Evolutionary conservation across 2,329 filamentous ascomycete species (phyloP).

Genomic region (Trichophyton benhamiae): DNA sequence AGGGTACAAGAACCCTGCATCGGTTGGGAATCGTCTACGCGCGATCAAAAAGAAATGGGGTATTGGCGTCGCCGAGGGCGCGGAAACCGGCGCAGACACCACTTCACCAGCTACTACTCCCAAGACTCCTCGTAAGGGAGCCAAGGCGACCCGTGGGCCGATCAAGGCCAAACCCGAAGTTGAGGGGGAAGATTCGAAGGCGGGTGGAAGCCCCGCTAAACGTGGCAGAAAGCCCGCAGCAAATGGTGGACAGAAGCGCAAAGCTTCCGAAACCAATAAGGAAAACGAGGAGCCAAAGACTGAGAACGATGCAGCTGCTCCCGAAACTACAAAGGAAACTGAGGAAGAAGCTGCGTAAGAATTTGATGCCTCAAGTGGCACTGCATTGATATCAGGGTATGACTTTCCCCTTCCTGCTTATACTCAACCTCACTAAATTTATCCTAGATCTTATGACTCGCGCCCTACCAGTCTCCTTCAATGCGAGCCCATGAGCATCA

Average conservation of each 20-base stretch:
- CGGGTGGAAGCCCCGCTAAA: conserved; percentile 3
- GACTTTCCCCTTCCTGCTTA: not conserved
- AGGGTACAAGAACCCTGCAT: conserved; percentile 20
- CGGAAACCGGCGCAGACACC: not conserved
- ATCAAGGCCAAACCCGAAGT: conserved; percentile 12
- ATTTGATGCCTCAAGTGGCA: not conserved
- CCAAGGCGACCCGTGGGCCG: conserved; percentile 14
- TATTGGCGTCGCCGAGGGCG: not conserved
- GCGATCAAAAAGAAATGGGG: conserved; percentile 18
- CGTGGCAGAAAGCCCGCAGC: conserved; percentile 7
- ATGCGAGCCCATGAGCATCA: too few species aligned
- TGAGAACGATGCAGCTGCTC: not conserved
- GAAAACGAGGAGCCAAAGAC: not conserved
- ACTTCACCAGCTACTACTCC: not conserved
- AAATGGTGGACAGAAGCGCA: conserved; percentile 8
- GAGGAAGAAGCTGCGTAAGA: not conserved
- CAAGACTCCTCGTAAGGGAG: conserved; percentile 14
- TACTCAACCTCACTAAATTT: not conserved
- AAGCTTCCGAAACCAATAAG: conserved; percentile 1
- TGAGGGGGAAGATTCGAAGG: conserved; percentile 6
- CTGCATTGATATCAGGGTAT: not conserved
- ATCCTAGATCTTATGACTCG: not conserved
- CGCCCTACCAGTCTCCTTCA: too few species aligned
- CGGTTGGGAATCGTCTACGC: conserved; percentile 20
- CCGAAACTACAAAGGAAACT: not conserved